Evolutionary conservation across 345 rosid genomes (phyloP).

Genomic region (Eucalyptus erythrocorys): DNA sequence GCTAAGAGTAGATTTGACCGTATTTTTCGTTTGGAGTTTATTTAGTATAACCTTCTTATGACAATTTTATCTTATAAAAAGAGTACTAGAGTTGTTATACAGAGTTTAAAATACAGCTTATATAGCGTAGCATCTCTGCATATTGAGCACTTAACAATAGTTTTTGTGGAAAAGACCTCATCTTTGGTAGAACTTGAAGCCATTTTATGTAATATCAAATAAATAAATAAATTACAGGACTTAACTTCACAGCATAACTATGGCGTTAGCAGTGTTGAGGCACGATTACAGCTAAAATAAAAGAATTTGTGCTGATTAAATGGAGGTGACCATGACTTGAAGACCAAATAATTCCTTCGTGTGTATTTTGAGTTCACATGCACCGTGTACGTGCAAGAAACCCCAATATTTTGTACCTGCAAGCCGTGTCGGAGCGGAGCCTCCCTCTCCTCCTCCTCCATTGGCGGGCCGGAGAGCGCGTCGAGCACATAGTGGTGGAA

Average conservation of each 20-base stretch:
- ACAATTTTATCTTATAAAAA: not conserved
- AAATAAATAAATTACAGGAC: not conserved
- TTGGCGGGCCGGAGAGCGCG: conserved; percentile 30
- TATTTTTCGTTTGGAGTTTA: not conserved
- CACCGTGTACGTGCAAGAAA: not conserved
- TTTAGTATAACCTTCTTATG: not conserved
- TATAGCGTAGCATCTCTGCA: not conserved
- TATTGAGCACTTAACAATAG: not conserved
- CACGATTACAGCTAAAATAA: not conserved
- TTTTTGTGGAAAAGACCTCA: not conserved
- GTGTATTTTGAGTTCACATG: not conserved
- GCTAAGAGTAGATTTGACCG: not conserved
- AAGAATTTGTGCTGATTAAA: not conserved
- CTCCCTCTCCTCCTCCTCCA: conserved; percentile 15
- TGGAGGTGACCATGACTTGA: not conserved
- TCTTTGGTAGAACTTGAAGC: not conserved
- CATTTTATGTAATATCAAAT: not conserved
- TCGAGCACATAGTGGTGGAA: conserved; percentile 41
- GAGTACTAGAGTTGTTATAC: fast-evolving
- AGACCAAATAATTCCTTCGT: not conserved
- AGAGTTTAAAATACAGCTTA: not conserved
- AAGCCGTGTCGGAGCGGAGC: not conserved
- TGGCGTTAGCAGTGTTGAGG: not conserved
- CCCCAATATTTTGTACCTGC: not conserved
- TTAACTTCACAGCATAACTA: not conserved